Conservation (phyloP, 1,139 yeast species). For the Saccharomyces pastorianus region DNA sequence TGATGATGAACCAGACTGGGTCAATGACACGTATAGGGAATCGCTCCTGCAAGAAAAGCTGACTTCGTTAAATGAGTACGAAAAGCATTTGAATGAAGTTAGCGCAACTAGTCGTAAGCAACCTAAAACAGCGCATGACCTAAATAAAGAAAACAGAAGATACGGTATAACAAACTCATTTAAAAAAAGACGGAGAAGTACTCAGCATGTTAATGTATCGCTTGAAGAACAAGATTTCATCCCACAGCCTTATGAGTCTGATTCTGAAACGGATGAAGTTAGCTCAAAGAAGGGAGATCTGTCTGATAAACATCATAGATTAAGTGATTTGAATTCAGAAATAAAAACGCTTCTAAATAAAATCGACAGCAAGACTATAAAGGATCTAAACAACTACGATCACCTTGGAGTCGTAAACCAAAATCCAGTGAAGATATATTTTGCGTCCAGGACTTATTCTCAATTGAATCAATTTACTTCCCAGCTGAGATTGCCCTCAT, state of each 20-base stretch:
- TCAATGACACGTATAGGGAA: constrained; percentile 38
- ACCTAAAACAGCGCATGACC: constrained; percentile 6
- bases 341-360: constrained; percentile 39
- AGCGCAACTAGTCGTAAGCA: constrained; percentile 9
- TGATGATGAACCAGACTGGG: constrained; percentile 56
- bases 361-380: constrained; percentile 29
- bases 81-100: constrained; percentile 32
- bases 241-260: constrained; percentile 31
- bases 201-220: constrained; percentile 16
- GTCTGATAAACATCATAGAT: constrained; percentile 20
- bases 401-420: constrained; percentile 14
- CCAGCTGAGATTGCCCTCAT: constrained; percentile 56
- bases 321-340: constrained; percentile 34
- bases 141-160: constrained; percentile 9
- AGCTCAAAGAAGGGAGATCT: constrained; percentile 4
- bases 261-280: constrained; percentile 22
- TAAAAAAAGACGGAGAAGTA: constrained; percentile 17
- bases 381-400: constrained; percentile 4
- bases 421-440: constrained; percentile 48
- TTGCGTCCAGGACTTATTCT: constrained; percentile 85
- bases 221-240: constrained; percentile 23
- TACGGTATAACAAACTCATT: constrained; percentile 5
- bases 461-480: constrained; percentile 76
- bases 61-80: constrained; percentile 34
- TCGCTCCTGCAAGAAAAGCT: constrained; percentile 30